Percentiles rank a stretch among this genome's conserved stretches.
Conservation (phyloP, 495 filamentous ascomycete species). For the Penicillium steckii region DNA sequence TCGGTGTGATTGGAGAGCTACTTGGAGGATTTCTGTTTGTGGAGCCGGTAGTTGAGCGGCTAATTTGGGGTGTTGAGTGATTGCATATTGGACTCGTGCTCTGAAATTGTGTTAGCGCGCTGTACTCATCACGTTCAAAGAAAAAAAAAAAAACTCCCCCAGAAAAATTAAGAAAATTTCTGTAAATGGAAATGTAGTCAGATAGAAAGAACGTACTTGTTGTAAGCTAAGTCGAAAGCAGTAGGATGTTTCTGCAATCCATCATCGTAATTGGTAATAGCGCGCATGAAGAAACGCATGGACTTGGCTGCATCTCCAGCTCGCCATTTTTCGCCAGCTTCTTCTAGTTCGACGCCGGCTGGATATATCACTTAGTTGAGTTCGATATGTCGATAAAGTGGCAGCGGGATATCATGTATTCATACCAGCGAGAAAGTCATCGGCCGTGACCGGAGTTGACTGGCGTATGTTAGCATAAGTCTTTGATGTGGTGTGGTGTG, state of each 20-base stretch:
- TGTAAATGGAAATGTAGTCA: background rate
- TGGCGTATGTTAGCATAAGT: conserved; percentile 21
- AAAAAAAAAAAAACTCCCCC: background rate
- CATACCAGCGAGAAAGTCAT: conserved; percentile 60
- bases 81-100: conserved; percentile 63
- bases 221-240: conserved; percentile 71
- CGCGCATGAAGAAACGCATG: conserved; percentile 63
- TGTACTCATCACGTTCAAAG: background rate
- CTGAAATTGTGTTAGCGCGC: conserved; percentile 27
- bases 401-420: too few relatives aligned
- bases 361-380: conserved; percentile 8
- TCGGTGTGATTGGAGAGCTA: conserved; percentile 59
- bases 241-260: conserved; percentile 55
- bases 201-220: conserved; percentile 51
- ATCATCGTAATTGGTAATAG: conserved; percentile 63
- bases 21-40: conserved; percentile 49
- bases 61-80: conserved; percentile 60
- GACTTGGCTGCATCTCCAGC: conserved; percentile 69
- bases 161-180: background rate
- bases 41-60: conserved; percentile 52
- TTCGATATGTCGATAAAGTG: too few relatives aligned
- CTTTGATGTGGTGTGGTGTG: too few relatives aligned
- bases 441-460: conserved; percentile 53
- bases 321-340: conserved; percentile 72
- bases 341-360: conserved; percentile 68